These are phyloP conservation scores for Zizania palustris DNA, from an alignment of 202 grass and related monocot genomes.

Conservation along the genomic window DNA sequence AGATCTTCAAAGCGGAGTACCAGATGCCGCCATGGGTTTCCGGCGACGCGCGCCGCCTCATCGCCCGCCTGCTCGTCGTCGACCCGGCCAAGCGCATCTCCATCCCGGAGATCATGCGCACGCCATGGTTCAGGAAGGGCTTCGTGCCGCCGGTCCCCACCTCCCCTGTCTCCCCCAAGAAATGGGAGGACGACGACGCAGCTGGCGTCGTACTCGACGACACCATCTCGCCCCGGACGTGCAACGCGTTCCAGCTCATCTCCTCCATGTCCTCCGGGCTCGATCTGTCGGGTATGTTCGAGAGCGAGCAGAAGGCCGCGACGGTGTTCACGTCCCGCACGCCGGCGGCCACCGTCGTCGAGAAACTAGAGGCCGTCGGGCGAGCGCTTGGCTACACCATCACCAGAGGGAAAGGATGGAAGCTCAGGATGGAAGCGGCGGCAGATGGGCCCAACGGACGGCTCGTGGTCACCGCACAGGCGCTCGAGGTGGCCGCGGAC, in stretches of 20 bases:
- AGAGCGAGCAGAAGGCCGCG: slow-evolving; percentile 54
- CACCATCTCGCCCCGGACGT: slow-evolving; percentile 61
- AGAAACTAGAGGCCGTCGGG: slow-evolving; percentile 53
- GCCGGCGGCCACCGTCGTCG: slow-evolving; percentile 54
- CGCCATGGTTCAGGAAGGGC: slow-evolving; percentile 78
- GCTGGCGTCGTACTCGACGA: background rate
- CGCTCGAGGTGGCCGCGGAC: slow-evolving; percentile 70
- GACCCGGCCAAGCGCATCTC: slow-evolving; percentile 75
- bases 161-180: slow-evolving; percentile 34
- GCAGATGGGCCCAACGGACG: slow-evolving; percentile 47
- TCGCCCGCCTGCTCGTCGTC: slow-evolving; percentile 73
- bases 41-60: slow-evolving; percentile 69
- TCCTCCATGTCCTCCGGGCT: slow-evolving; percentile 94
- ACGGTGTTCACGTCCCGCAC: slow-evolving; percentile 79
- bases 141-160: slow-evolving; percentile 37
- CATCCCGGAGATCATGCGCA: slow-evolving; percentile 68
- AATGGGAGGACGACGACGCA: slow-evolving; percentile 25
- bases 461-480: slow-evolving; percentile 70
- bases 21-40: slow-evolving; percentile 81
- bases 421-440: slow-evolving; percentile 59
- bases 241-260: slow-evolving; percentile 99
- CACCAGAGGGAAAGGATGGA: slow-evolving; percentile 54
- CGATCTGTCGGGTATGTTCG: slow-evolving; percentile 85
- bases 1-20: slow-evolving; percentile 80
- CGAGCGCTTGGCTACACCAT: slow-evolving; percentile 55